Conservation (phyloP, 2,329 filamentous ascomycete species). For the Aspergillus sp. region DNA sequence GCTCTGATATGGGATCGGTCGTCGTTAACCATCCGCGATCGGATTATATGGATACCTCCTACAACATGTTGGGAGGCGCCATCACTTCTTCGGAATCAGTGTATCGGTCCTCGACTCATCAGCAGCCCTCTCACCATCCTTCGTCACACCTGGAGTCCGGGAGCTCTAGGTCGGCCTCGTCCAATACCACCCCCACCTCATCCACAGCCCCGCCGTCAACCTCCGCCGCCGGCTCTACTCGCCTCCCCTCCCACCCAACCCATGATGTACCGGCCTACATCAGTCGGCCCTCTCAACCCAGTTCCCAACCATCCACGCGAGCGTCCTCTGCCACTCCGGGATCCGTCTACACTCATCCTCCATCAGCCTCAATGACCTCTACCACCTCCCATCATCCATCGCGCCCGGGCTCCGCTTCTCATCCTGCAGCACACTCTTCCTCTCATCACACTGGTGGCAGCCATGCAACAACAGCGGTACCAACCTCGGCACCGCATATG, state of each 20-base stretch:
- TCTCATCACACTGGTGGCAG: conserved; percentile 26
- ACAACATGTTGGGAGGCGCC: conserved; percentile 64
- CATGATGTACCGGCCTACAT: conserved; percentile 42
- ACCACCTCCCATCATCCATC: conserved; percentile 39
- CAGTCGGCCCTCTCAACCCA: conserved; percentile 30
- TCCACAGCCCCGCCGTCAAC: conserved; percentile 39
- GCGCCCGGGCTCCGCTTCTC: conserved; percentile 20
- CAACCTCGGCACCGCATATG: conserved; percentile 30
- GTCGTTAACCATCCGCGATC: conserved; percentile 70
- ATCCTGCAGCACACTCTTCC: conserved; percentile 19
- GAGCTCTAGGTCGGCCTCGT: conserved; percentile 36
- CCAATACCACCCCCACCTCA: conserved; percentile 39
- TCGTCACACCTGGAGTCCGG: conserved; percentile 27
- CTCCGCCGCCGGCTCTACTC: conserved; percentile 35
- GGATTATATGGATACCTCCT: conserved; percentile 70
- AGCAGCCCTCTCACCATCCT: conserved; percentile 29
- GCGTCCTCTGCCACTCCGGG: conserved; percentile 27
- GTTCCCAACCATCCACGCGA: conserved; percentile 28
- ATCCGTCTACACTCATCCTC: conserved; percentile 21
- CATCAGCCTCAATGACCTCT: conserved; percentile 53
- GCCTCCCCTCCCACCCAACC: conserved; percentile 29
- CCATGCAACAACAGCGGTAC: conserved; percentile 29
- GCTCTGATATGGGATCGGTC: conserved; percentile 61
- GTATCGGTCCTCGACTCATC: conserved; percentile 33
- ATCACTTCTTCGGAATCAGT: conserved; percentile 43